phyloP scores from a whole-genome alignment of 163 green algal species.

The Scenedesmus sp. region DNA sequence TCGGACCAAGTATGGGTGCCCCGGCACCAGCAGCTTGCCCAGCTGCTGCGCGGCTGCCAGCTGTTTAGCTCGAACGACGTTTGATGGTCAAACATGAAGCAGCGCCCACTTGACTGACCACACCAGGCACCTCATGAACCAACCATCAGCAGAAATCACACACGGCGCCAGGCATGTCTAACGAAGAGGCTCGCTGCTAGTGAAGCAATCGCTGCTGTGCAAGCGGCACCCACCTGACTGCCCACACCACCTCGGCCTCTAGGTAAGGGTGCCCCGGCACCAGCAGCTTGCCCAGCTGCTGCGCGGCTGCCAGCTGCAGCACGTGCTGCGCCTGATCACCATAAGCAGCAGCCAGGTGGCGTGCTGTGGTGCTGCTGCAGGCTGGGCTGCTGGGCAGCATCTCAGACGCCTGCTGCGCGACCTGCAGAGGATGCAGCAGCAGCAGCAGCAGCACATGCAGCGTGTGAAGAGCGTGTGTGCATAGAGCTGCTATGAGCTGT shows the following conservation, averaged over 20 bases:
- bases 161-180: background rate
- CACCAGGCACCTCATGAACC: no score
- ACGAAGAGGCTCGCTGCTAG: background rate
- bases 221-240: conserved; percentile 29
- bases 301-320: conserved; percentile 77
- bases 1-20: conserved; percentile 96
- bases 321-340: conserved; percentile 86
- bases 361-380: conserved; percentile 78
- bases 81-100: no score
- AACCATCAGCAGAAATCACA: background rate
- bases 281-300: conserved; percentile 82
- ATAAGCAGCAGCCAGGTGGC: conserved; percentile 88
- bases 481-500: no score
- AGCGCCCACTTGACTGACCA: no score
- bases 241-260: conserved; percentile 96
- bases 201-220: no score
- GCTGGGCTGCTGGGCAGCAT: conserved; percentile 70
- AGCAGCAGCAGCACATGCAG: background rate
- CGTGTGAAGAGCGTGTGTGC: no score
- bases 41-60: conserved; percentile 71
- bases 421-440: conserved; percentile 14
- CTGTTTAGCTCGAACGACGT: no score
- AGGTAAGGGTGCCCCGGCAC: conserved; percentile 91
- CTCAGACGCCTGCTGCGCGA: conserved; percentile 55
- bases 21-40: conserved; percentile 82